Base-by-base conservation (phyloP, 2,329 filamentous ascomycete genomes). In the Phialophora expanda region DNA sequence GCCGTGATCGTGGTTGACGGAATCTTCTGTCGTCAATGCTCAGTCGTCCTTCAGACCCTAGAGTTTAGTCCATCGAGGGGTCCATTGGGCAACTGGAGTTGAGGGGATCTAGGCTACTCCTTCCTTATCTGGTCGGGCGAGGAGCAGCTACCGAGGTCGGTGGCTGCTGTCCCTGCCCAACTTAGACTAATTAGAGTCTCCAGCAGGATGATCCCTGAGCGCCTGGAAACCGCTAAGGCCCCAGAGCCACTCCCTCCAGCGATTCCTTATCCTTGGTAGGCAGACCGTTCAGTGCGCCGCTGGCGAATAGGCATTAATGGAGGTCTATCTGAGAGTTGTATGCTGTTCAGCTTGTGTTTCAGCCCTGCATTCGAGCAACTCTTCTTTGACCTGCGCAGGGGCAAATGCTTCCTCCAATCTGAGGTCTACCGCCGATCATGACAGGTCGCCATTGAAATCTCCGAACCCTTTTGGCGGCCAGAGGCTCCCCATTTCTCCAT, bases 311-410 rank as follows among this genome's bases (percentile, higher is more conserved):
- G 58, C 46, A 20, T 28, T 11, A 7, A 1, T 6, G 46, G n/a
- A 24, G 24, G 6, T 12, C 58, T 24, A 12, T 46, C 20, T 59
- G 46, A 14, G 44, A 2, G 30, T 51, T 20, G 30, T 6, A n/a
- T 60, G 44, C n/a, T 50, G 28, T 24, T 61, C 58, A 61, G 58
- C 58, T 61, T 38, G 7, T 28, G 38, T 38, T 63, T 63, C 61
- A 57, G 54, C 61, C 54, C 54, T 24, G 53, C 14, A 51, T 56
- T 60, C 12, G 17, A 32, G 28, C 32, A 38, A 38, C 44, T 41
- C 56, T 48, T 58, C 26, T 57, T 56, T 63, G 61, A 63, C 41
- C 53, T 63, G 61, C 53, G 14, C 41, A 63, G 41, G 61, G 54
- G 53, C 34, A 41, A 32, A 54, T 50, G 22, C 20, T 26, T 34